phyloP scores from a whole-genome alignment of 768 basidiomycete species.

The Russula compacta region DNA sequence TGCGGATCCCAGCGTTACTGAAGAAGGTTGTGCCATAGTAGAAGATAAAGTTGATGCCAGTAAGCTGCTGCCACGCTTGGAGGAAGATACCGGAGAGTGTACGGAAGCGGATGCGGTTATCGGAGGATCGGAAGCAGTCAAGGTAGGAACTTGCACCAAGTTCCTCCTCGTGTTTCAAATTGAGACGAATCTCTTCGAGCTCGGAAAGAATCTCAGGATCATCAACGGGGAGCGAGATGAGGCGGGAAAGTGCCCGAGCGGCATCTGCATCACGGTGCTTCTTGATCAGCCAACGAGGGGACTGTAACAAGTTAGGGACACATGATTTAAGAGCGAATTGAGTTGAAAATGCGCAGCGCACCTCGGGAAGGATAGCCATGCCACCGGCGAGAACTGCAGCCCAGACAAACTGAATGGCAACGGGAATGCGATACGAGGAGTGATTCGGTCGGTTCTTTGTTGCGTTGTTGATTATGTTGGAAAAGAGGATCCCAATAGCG shows the following conservation, averaged over 20 bases:
- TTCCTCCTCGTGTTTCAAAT: constrained; percentile 53
- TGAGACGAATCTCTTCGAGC: constrained; percentile 45
- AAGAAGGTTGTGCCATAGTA: constrained; percentile 43
- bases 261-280: constrained; percentile 53
- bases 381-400: constrained; percentile 60
- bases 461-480: constrained; percentile 44
- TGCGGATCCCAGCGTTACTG: constrained; percentile 33
- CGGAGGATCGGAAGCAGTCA: constrained; percentile 45
- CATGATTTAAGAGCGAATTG: background rate
- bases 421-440: constrained; percentile 60
- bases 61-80: constrained; percentile 74
- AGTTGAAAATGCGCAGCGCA: background rate
- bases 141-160: constrained; percentile 54
- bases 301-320: constrained; percentile 27
- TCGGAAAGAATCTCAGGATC: constrained; percentile 46
- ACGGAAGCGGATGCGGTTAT: constrained; percentile 48
- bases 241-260: constrained; percentile 47
- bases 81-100: constrained; percentile 79
- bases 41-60: constrained; percentile 70
- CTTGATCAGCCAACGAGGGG: constrained; percentile 74
- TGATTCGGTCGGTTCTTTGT: constrained; percentile 9
- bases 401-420: constrained; percentile 74
- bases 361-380: constrained; percentile 63
- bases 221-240: constrained; percentile 44
- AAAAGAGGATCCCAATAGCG: constrained; percentile 55